Evolutionary conservation across 2,329 filamentous ascomycete genomes (phyloP).

Genomic region (Karstenula rhodostoma): DNA sequence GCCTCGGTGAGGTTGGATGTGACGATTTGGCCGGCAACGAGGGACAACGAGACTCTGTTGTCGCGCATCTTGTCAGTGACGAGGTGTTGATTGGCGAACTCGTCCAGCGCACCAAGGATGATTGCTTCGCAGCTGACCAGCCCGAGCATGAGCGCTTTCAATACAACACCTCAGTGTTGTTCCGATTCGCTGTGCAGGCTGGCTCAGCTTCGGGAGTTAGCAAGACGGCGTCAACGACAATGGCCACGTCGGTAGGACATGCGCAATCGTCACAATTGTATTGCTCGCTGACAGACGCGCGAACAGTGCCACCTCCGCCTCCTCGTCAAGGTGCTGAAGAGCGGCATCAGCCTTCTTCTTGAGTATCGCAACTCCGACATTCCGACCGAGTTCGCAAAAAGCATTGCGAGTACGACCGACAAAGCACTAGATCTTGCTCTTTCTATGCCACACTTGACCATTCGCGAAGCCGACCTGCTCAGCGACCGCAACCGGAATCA

Average conservation of each 20-base stretch:
- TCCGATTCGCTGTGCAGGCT: constrained; percentile 21
- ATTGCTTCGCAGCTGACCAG: background rate
- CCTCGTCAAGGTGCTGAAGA: constrained; percentile 31
- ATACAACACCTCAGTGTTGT: constrained; percentile 28
- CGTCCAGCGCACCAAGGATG: constrained; percentile 7
- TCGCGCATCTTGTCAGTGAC: constrained; percentile 19
- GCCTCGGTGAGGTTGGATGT: constrained; percentile 40
- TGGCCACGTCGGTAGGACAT: constrained; percentile 26
- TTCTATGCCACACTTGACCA: constrained; percentile 12
- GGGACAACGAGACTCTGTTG: constrained; percentile 7
- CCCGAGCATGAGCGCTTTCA: background rate
- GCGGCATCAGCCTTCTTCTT: constrained; percentile 29
- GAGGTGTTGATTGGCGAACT: constrained; percentile 20
- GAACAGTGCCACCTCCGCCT: constrained; percentile 30
- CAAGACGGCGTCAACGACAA: constrained; percentile 18
- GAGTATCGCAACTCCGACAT: constrained; percentile 34
- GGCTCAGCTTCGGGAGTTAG: constrained; percentile 2
- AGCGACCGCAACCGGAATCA: constrained; percentile 30
- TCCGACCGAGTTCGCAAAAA: constrained; percentile 34
- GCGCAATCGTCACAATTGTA: background rate
- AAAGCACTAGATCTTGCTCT: constrained; percentile 24
- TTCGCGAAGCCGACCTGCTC: constrained; percentile 21
- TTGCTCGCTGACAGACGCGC: constrained; percentile 1
- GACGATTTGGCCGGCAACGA: background rate
- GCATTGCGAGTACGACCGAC: constrained; percentile 33